These are phyloP conservation scores for Quillaja saponaria DNA, from an alignment of 306 rosid species.

Conservation along the genomic window DNA sequence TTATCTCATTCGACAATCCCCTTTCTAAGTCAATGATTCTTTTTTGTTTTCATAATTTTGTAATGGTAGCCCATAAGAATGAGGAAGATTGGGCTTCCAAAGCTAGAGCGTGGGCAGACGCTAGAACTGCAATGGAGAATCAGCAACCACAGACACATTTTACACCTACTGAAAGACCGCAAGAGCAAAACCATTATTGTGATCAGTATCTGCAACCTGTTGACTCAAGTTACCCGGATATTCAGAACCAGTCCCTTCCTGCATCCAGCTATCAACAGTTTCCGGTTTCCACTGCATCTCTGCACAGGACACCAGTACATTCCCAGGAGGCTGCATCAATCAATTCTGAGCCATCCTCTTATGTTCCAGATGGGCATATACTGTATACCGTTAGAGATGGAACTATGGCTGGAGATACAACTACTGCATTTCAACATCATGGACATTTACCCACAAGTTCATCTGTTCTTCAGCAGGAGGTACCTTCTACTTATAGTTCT, in stretches of 20 bases:
- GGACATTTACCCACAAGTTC: constrained; percentile 62
- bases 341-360: constrained; percentile 52
- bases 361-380: constrained; percentile 56
- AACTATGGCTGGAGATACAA: constrained; percentile 51
- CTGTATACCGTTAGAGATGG: constrained; percentile 55
- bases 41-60: constrained; percentile 5
- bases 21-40: background rate
- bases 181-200: constrained; percentile 69
- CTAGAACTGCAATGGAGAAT: constrained; percentile 68
- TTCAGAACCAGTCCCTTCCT: constrained; percentile 63
- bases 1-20: background rate
- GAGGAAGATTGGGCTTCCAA: constrained; percentile 97
- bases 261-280: constrained; percentile 67
- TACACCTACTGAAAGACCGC: constrained; percentile 61
- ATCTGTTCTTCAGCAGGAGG: constrained; percentile 98
- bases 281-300: constrained; percentile 56
- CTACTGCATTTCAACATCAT: constrained; percentile 55
- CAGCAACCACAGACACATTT: constrained; percentile 71
- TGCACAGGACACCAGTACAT: constrained; percentile 46
- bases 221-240: constrained; percentile 50
- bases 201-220: constrained; percentile 68
- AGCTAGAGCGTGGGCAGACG: constrained; percentile 99
- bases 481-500: constrained; percentile 99
- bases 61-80: constrained; percentile 41
- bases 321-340: constrained; percentile 54